Evolutionary conservation across 2,329 filamentous ascomycete species (phyloP).

Genomic region (Arachnomyces sp.): DNA sequence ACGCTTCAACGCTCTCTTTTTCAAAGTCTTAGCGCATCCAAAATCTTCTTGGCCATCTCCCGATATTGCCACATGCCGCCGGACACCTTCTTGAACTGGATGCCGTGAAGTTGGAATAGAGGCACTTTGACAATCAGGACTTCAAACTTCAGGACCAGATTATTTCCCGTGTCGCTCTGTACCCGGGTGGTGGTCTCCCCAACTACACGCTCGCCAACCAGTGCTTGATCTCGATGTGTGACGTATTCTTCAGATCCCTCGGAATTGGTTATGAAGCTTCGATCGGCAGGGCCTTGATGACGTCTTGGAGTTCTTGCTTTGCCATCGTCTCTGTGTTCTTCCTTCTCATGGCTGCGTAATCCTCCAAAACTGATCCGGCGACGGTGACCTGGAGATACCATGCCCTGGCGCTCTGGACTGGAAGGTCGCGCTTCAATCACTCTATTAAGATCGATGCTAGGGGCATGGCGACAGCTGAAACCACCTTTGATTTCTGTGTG

Average conservation of each 20-base stretch:
- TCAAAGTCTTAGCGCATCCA: constrained; percentile 75
- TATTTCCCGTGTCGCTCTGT: constrained; percentile 78
- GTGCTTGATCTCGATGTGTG: constrained; percentile 35
- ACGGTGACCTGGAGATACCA: constrained; percentile 50
- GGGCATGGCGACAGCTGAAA: constrained; percentile 79
- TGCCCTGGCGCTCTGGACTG: constrained; percentile 47
- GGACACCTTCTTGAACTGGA: constrained; percentile 95
- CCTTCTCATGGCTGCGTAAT: constrained; percentile 58
- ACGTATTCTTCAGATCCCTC: constrained; percentile 75
- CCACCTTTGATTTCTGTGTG: constrained; percentile 89
- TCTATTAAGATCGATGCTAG: constrained; percentile 80
- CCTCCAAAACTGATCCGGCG: constrained; percentile 81
- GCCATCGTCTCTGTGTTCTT: constrained; percentile 61
- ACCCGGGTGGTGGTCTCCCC: constrained; percentile 91
- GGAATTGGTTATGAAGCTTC: constrained; percentile 74
- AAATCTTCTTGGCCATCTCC: constrained; percentile 92
- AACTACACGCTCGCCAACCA: constrained; percentile 52
- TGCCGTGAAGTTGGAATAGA: constrained; percentile 81
- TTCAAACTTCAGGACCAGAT: constrained; percentile 81
- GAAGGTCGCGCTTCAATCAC: constrained; percentile 55
- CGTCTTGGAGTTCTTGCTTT: constrained; percentile 37
- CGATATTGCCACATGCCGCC: constrained; percentile 99
- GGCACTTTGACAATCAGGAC: constrained; percentile 98
- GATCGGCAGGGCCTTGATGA: constrained; percentile 48
- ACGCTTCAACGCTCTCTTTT: background rate